Conservation (phyloP, 345 rosid genomes). For the Kandelia obovata region DNA sequence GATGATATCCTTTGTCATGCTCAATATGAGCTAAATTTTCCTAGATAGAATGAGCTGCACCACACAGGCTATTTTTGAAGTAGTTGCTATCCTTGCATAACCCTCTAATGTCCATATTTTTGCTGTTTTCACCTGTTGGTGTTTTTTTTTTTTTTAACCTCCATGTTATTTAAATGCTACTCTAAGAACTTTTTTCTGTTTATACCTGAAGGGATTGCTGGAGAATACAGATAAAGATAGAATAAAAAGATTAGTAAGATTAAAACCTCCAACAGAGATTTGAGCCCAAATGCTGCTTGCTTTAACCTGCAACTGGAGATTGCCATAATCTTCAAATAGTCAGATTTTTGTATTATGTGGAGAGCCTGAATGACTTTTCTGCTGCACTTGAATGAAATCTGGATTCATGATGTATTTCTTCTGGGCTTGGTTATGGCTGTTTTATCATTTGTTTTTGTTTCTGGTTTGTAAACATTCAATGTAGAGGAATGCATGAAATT, state of each 20-base stretch:
- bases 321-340: background rate
- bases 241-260: constrained; percentile 69
- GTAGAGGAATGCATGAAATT: too few species aligned
- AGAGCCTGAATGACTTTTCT: background rate
- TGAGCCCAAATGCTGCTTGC: constrained; percentile 27
- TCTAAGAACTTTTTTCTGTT: background rate
- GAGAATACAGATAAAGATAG: constrained; percentile 88
- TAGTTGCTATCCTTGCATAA: background rate
- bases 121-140: background rate
- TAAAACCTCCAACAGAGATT: constrained; percentile 85
- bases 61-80: too few species aligned
- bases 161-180: constrained; percentile 1
- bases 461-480: too few species aligned
- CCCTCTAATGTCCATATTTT: background rate
- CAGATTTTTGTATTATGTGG: background rate
- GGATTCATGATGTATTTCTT: background rate
- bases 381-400: background rate
- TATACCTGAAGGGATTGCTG: constrained; percentile 53
- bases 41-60: too few species aligned
- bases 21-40: too few species aligned
- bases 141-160: background rate
- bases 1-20: too few species aligned
- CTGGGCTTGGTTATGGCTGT: too few species aligned
- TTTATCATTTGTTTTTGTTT: too few species aligned
- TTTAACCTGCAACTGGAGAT: constrained; percentile 7